Base-by-base conservation (phyloP, 768 basidiomycete species). In the Naganishia kalamii region DNA sequence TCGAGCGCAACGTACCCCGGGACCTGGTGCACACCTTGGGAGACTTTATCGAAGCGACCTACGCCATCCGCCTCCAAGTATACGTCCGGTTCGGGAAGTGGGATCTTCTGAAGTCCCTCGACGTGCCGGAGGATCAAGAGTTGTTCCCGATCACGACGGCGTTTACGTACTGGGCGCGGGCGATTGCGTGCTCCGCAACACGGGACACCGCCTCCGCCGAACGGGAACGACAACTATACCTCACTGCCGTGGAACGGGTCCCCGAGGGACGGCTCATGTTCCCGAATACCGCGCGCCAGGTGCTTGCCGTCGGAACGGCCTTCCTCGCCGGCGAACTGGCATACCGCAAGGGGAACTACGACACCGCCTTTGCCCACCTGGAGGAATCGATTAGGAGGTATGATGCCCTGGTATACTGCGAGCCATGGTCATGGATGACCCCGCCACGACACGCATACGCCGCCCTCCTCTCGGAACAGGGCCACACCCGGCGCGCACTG, bases 361-460 rank as follows among this genome's bases (percentile, higher is more conserved):
- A 68, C 15, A 15, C 51, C 21, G 74, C 74, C 1, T 75, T 75
- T 67, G 48, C 63, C 3, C 54, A 69, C 35, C 65, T 75, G 4
- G 60, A 67, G 6, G 66, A 71, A 40, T 69, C 74, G 4, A 71
- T 74, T 48, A 41, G 60, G 21, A 66, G 44, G 13, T 71, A 67
- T 27, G 74, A 75, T 54, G 44, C 29, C 29, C 50, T 75, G 4
- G 48, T 59, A 3, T 75, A 74, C 62, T 65, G 64, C 21, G 74
- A 75, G 62, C 74, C 74, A 17, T 74, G 71, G 70, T 65, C 62
- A 29, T 75, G 74, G 74, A 68, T 75, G 65, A 65, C 67, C 21
- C 74, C 74, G 21, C 40, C 63, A 46, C 69, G 74, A 49, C 74
- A 75, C 60, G 69, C 72, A 25, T 71, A 71, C 19, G 74, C 72